Evolutionary conservation across 2,329 filamentous ascomycete genomes (phyloP).

Genomic region (Colletotrichum tropicale): DNA sequence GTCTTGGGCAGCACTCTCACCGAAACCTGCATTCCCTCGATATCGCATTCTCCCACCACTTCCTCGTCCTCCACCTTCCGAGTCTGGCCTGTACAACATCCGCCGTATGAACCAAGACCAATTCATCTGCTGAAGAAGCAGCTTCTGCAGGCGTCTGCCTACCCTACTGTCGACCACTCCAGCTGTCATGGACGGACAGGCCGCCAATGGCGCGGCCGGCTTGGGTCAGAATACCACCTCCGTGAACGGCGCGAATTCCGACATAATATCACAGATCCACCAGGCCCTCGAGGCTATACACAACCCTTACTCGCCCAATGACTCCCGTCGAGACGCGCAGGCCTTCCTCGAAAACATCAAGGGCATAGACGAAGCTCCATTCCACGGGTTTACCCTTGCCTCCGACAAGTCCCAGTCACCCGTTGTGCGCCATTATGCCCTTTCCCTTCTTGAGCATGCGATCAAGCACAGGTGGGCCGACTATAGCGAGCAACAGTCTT

Average conservation of each 20-base stretch:
- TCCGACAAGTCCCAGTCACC: conserved; percentile 76
- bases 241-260: conserved; percentile 42
- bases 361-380: conserved; percentile 76
- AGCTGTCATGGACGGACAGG: conserved; percentile 33
- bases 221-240: conserved; percentile 24
- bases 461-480: conserved; percentile 85
- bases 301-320: conserved; percentile 79
- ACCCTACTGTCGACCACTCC: conserved; percentile 8
- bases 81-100: background rate
- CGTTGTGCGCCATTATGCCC: conserved; percentile 89
- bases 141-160: background rate
- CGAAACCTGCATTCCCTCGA: background rate
- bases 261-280: conserved; percentile 71
- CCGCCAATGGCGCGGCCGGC: conserved; percentile 35
- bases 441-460: conserved; percentile 89
- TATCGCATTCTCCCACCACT: background rate
- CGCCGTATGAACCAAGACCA: conserved; percentile 6
- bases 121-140: conserved; percentile 11
- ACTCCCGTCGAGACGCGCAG: conserved; percentile 81
- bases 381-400: conserved; percentile 84
- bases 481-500: conserved; percentile 71
- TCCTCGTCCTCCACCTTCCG: background rate
- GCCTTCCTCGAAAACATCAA: conserved; percentile 88
- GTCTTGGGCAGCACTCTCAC: conserved; percentile 16
- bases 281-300: conserved; percentile 89